These are phyloP conservation scores for Aristolochia fimbriata DNA, from an alignment of 164 flowering plant species.

Conservation along the genomic window DNA sequence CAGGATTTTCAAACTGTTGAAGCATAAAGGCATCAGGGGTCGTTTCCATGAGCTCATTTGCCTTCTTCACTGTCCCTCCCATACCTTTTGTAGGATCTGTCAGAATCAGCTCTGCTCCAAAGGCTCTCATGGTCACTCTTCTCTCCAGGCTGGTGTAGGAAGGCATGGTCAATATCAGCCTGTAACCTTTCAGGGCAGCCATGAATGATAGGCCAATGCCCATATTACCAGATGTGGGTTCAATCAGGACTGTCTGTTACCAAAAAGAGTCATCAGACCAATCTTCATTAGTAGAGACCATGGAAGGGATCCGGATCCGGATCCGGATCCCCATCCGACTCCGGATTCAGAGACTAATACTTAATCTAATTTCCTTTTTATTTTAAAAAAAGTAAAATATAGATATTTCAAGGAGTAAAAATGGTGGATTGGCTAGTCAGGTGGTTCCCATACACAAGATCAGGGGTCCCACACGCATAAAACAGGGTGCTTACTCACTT, in stretches of 20 bases:
- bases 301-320: no score
- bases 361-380: no score
- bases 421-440: no score
- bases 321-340: no score
- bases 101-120: slow-evolving; percentile 80
- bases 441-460: no score
- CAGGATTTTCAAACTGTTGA: slow-evolving; percentile 90
- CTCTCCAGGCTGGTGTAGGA: slow-evolving; percentile 99
- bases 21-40: slow-evolving; percentile 86
- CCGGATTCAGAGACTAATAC: no score
- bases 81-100: slow-evolving; percentile 92
- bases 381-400: no score
- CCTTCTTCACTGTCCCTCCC: slow-evolving; percentile 95
- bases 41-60: slow-evolving; percentile 63
- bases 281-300: no score
- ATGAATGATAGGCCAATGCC: slow-evolving; percentile 97
- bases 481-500: no score
- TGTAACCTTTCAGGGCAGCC: slow-evolving; percentile 93
- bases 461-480: no score
- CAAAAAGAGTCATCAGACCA: not conserved
- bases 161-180: slow-evolving; percentile 89
- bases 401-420: no score
- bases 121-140: slow-evolving; percentile 87
- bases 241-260: slow-evolving; percentile 69
- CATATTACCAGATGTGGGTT: slow-evolving; percentile 98